Conservation (phyloP, 73 alveolate genomes). For the Paraurostyla sp. region DNA sequence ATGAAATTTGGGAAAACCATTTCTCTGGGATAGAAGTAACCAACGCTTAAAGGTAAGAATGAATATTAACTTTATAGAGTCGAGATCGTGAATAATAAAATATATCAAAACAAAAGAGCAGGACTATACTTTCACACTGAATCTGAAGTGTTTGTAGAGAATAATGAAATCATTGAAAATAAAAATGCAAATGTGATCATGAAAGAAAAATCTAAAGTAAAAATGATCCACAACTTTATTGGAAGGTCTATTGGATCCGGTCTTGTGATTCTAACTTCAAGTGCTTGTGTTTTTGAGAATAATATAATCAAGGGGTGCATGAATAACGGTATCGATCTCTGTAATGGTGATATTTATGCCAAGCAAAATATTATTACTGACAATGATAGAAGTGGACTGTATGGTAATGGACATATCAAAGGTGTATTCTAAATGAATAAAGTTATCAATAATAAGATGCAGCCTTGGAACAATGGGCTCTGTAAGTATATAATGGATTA, state of each 20-base stretch:
- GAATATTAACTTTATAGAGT: too few species aligned
- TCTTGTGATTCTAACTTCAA: not conserved
- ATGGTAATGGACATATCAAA: slow-evolving; percentile 30
- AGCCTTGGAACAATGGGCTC: slow-evolving; percentile 15
- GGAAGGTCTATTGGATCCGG: slow-evolving; percentile 25
- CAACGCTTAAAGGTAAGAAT: slow-evolving; percentile 43
- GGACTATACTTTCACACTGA: slow-evolving; percentile 56
- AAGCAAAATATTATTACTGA: not conserved
- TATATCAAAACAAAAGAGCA: not conserved
- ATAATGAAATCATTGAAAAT: slow-evolving; percentile 16
- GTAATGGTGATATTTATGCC: slow-evolving; percentile 25
- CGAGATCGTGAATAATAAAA: slow-evolving; percentile 11
- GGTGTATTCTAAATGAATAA: not conserved
- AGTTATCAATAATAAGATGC: not conserved
- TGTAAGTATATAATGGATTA: not conserved
- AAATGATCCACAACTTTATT: not conserved
- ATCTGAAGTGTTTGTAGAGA: not conserved
- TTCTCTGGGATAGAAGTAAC: slow-evolving; percentile 58
- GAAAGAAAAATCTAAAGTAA: slow-evolving; percentile 38
- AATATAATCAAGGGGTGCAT: not conserved
- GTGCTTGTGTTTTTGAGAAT: not conserved
- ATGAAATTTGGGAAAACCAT: slow-evolving; percentile 36
- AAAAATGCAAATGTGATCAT: slow-evolving; percentile 8
- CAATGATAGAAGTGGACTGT: not conserved
- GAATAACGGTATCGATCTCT: slow-evolving; percentile 25